A percentile compares a stretch with the other conserved stretches of the same genome.
phyloP scores from a whole-genome alignment of 2,329 filamentous ascomycete species.

The Delphinella strobiligena region DNA sequence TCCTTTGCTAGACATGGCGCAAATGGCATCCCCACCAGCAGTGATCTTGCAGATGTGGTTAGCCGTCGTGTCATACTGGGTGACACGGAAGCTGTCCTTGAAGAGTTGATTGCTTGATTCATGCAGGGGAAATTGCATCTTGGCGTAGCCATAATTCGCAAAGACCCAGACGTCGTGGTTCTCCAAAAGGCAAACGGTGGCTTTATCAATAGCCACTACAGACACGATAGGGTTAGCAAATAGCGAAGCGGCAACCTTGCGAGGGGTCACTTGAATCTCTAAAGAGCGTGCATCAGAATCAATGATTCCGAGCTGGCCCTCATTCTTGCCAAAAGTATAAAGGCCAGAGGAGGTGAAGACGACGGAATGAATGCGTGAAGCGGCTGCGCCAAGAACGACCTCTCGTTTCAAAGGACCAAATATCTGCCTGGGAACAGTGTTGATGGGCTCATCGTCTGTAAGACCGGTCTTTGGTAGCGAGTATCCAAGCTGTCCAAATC shows the following conservation, averaged over 20 bases:
- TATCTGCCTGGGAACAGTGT: constrained; percentile 70
- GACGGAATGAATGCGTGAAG: constrained; percentile 84
- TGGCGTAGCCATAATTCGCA: constrained; percentile 91
- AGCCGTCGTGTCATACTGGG: constrained; percentile 50
- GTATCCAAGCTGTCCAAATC: constrained; percentile 77
- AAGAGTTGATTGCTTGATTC: constrained; percentile 60
- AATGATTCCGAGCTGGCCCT: constrained; percentile 85
- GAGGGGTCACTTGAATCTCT: constrained; percentile 67
- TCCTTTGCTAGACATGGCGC: constrained; percentile 69
- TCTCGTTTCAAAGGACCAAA: constrained; percentile 89
- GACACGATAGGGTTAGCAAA: constrained; percentile 61
- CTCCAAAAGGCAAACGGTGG: constrained; percentile 73
- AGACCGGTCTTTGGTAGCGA: constrained; percentile 53
- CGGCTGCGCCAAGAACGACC: constrained; percentile 65
- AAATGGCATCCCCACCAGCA: constrained; percentile 82
- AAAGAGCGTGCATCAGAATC: constrained; percentile 90
- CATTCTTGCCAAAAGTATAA: constrained; percentile 91
- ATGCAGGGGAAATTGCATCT: constrained; percentile 70
- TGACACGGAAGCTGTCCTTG: constrained; percentile 51
- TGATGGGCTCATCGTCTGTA: constrained; percentile 74
- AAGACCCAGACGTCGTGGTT: constrained; percentile 89
- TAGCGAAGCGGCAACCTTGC: constrained; percentile 78
- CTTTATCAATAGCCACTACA: constrained; percentile 80
- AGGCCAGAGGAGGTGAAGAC: constrained; percentile 70
- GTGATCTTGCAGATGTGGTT: constrained; percentile 66